Evolutionary conservation across 768 basidiomycete species (phyloP).

Genomic region (Leccinum incarnatum): DNA sequence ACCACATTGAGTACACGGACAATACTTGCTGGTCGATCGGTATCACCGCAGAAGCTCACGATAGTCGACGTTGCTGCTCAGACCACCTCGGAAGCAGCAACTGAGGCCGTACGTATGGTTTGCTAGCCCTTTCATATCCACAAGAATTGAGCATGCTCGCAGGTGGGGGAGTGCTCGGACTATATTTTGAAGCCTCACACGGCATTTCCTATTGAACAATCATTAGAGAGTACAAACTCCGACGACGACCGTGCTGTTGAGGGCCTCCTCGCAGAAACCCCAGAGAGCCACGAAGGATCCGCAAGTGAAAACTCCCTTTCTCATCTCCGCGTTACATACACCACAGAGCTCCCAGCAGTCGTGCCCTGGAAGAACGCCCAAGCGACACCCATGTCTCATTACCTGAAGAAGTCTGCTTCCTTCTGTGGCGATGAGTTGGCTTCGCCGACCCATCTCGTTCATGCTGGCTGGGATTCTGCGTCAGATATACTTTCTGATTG

Average conservation of each 20-base stretch:
- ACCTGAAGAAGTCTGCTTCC: constrained; percentile 39
- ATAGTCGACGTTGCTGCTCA: constrained; percentile 20
- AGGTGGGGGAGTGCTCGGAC: constrained; percentile 30
- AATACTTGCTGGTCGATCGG: constrained; percentile 32
- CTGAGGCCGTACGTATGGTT: constrained; percentile 32
- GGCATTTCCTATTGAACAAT: constrained; percentile 29
- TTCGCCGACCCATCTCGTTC: constrained; percentile 49
- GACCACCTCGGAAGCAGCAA: constrained; percentile 26
- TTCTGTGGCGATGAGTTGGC: constrained; percentile 38
- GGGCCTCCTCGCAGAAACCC: constrained; percentile 33
- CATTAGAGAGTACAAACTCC: constrained; percentile 36
- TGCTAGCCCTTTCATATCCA: constrained; percentile 28
- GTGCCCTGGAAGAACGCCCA: constrained; percentile 35
- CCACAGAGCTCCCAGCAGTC: constrained; percentile 31
- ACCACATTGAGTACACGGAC: constrained; percentile 31
- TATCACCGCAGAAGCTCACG: constrained; percentile 32
- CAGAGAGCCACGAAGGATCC: constrained; percentile 28
- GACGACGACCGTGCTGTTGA: constrained; percentile 35
- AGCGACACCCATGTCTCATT: constrained; percentile 36
- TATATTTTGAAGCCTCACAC: constrained; percentile 26
- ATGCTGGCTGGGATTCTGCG: constrained; percentile 57
- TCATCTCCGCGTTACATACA: constrained; percentile 38
- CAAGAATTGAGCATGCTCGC: constrained; percentile 25
- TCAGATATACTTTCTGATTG: constrained; percentile 40
- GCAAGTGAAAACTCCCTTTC: constrained; percentile 32